Conservation (phyloP, 176 grass and related monocot genomes). For the Pontederia crassipes region DNA sequence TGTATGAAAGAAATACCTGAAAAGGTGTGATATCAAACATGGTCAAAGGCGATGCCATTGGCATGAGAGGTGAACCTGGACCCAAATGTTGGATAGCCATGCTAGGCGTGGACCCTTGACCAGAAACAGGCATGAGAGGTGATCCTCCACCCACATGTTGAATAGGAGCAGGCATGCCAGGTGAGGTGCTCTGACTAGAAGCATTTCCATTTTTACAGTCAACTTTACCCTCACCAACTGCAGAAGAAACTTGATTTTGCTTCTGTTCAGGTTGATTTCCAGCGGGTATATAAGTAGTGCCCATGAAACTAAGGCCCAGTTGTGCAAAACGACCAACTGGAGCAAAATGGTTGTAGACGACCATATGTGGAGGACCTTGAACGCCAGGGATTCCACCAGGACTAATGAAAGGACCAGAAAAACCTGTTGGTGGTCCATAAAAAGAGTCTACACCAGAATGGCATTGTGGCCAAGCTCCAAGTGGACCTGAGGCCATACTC, state of each 20-base stretch:
- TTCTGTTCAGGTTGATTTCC: constrained; percentile 96
- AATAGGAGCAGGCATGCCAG: constrained; percentile 46
- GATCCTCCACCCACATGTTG: constrained; percentile 60
- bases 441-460: constrained; percentile 72
- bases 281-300: constrained; percentile 67
- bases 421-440: constrained; percentile 71
- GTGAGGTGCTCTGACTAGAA: constrained; percentile 40
- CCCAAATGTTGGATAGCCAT: constrained; percentile 54
- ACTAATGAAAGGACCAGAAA: constrained; percentile 67
- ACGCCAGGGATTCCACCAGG: constrained; percentile 79
- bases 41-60: constrained; percentile 56
- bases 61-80: constrained; percentile 73
- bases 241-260: constrained; percentile 47
- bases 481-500: constrained; percentile 37
- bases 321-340: constrained; percentile 88
- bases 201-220: constrained; percentile 57
- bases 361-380: constrained; percentile 89
- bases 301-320: constrained; percentile 92
- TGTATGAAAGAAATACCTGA: constrained; percentile 49
- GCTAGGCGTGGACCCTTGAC: constrained; percentile 41
- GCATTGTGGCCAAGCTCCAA: constrained; percentile 69
- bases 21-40: constrained; percentile 95
- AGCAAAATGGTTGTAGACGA: constrained; percentile 92
- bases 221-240: constrained; percentile 40
- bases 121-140: constrained; percentile 67